Percentiles rank a stretch among this genome's conserved stretches.
phyloP scores from a whole-genome alignment of 2,329 filamentous ascomycete genomes.

The Ilyonectria sp. region DNA sequence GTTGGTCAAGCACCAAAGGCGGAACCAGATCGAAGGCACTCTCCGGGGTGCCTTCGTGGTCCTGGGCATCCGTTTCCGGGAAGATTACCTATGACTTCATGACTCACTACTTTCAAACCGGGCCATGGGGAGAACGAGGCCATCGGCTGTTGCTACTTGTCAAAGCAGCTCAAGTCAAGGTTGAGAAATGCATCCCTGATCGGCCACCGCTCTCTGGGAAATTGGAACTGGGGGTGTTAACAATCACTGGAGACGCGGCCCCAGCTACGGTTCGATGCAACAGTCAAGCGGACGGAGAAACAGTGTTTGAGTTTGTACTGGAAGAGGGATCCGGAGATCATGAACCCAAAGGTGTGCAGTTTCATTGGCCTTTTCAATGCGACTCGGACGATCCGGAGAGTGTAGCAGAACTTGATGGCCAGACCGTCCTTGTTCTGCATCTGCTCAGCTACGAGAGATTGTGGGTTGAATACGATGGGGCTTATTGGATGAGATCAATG shows the following conservation, averaged over 20 bases:
- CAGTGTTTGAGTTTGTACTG: neutral
- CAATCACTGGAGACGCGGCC: neutral
- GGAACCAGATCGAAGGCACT: neutral
- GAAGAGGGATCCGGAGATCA: neutral
- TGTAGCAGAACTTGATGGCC: neutral
- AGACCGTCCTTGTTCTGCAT: neutral
- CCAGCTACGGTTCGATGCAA: neutral
- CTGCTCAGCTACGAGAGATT: slow-evolving; percentile 12
- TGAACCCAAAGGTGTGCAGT: neutral
- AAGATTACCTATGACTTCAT: neutral
- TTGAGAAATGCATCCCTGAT: slow-evolving; percentile 10
- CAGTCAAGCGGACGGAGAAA: neutral
- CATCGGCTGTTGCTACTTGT: neutral
- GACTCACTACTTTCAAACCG: slow-evolving; percentile 7
- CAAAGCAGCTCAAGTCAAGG: neutral
- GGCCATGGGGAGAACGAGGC: slow-evolving; percentile 11
- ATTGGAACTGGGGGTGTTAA: neutral
- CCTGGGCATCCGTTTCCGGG: slow-evolving; percentile 10
- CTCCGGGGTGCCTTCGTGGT: slow-evolving; percentile 14
- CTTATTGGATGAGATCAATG: slow-evolving; percentile 19
- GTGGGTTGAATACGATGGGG: slow-evolving; percentile 7
- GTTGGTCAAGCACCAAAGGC: neutral
- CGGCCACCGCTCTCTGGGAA: slow-evolving; percentile 16
- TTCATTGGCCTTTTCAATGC: slow-evolving; percentile 8
- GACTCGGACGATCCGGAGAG: neutral